These are phyloP conservation scores for Vanrija pseudolonga DNA, from an alignment of 1,284 basidiomycete genomes.

Conservation along the genomic window DNA sequence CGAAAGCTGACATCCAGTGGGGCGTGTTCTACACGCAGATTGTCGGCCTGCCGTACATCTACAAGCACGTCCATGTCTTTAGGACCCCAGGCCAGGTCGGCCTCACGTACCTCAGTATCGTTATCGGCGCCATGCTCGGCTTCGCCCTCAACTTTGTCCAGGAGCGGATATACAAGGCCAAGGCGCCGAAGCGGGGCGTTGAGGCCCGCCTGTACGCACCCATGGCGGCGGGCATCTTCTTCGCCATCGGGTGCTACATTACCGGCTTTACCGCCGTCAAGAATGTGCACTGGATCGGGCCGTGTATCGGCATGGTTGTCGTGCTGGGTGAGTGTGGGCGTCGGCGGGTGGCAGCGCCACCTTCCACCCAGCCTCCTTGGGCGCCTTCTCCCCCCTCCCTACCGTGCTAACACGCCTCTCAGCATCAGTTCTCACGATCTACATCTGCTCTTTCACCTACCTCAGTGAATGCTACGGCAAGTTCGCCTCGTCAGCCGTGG, in stretches of 20 bases:
- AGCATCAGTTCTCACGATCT: constrained; percentile 26
- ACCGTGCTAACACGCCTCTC: not conserved
- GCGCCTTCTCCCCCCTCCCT: not conserved
- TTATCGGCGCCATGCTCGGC: constrained; percentile 63
- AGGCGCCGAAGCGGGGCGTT: constrained; percentile 58
- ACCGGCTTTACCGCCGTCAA: constrained; percentile 43
- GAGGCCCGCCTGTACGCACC: constrained; percentile 70
- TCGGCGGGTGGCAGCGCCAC: not conserved
- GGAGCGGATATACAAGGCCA: constrained; percentile 62
- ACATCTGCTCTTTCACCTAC: constrained; percentile 32
- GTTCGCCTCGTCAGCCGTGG: constrained; percentile 22
- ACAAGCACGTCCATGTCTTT: constrained; percentile 57
- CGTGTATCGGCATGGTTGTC: constrained; percentile 58
- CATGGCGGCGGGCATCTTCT: constrained; percentile 61
- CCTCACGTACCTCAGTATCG: constrained; percentile 58
- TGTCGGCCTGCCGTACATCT: constrained; percentile 63
- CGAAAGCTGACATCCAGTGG: constrained; percentile 53
- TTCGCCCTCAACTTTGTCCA: constrained; percentile 60
- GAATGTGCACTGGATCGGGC: constrained; percentile 35
- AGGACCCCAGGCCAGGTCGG: constrained; percentile 55
- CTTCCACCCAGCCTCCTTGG: not conserved
- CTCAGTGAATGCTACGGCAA: constrained; percentile 29
- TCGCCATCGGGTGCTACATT: constrained; percentile 62
- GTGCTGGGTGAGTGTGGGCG: constrained; percentile 33
- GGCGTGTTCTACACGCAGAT: constrained; percentile 69